These are phyloP conservation scores for Amphibolis antarctica DNA, from an alignment of 106 monocot genomes.

Conservation along the genomic window DNA sequence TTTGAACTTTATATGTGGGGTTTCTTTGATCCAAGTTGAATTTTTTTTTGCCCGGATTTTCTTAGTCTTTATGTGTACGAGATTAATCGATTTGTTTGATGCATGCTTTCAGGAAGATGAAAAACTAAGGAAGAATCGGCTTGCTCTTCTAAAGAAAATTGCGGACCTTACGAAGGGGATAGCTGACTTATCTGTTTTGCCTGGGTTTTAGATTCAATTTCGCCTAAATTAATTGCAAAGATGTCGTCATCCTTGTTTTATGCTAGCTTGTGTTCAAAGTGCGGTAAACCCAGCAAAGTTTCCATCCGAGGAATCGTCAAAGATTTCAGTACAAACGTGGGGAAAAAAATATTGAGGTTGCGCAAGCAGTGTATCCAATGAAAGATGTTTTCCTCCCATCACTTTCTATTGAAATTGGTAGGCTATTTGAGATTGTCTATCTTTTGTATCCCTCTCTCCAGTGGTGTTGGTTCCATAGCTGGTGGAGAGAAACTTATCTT, in stretches of 20 bases:
- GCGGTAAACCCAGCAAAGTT: not conserved
- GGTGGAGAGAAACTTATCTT: too few species aligned
- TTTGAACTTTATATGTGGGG: too few species aligned
- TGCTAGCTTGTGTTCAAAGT: not conserved
- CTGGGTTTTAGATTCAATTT: conserved; percentile 48
- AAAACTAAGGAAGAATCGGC: conserved; percentile 73
- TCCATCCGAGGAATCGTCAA: too few species aligned
- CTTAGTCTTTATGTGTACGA: not conserved
- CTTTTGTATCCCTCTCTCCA: too few species aligned
- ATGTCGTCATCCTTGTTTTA: not conserved
- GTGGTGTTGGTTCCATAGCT: too few species aligned
- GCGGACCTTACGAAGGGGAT: conserved; percentile 70
- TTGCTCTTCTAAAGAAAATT: conserved; percentile 69
- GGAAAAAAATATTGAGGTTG: too few species aligned
- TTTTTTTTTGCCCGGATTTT: not conserved
- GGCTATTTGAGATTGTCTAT: too few species aligned
- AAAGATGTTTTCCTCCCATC: too few species aligned
- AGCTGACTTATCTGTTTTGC: conserved; percentile 69
- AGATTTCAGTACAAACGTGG: too few species aligned
- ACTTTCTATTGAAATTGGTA: too few species aligned
- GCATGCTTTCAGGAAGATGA: conserved; percentile 50
- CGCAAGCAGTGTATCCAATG: too few species aligned
- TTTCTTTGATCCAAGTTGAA: too few species aligned
- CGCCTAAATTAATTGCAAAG: not conserved
- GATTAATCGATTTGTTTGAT: not conserved